These are phyloP conservation scores for Hypoxylon sp. DNA, from an alignment of 2,329 filamentous ascomycete genomes.

Conservation along the genomic window DNA sequence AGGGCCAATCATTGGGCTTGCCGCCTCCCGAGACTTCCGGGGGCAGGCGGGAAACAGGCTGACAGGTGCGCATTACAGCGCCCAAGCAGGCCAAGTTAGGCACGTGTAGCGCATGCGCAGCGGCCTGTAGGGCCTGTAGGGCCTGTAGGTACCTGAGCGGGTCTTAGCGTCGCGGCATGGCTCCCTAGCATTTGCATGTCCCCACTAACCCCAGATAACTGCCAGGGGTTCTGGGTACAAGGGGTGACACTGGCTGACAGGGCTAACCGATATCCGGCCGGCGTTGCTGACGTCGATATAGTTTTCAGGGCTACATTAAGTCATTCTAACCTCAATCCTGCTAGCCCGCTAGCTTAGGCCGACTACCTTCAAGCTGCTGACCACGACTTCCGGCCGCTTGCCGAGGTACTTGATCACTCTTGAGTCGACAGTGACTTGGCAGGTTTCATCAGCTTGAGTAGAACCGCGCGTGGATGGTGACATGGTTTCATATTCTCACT, in stretches of 20 bases:
- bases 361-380: neutral
- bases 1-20: slow-evolving; percentile 33
- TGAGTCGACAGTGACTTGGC: neutral
- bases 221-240: too few species aligned
- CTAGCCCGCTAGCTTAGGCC: neutral
- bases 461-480: neutral
- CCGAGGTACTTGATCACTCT: neutral
- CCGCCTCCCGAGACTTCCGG: slow-evolving; percentile 34
- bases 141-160: slow-evolving; percentile 16
- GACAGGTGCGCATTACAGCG: too few species aligned
- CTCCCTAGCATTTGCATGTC: too few species aligned
- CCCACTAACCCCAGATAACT: neutral
- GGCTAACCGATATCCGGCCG: too few species aligned
- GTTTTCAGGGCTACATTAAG: too few species aligned
- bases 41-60: slow-evolving; percentile 47
- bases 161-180: slow-evolving; percentile 6
- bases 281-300: too few species aligned
- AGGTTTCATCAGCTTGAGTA: neutral
- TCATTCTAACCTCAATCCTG: too few species aligned
- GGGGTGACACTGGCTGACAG: too few species aligned
- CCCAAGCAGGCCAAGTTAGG: too few species aligned
- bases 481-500: neutral
- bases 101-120: too few species aligned
- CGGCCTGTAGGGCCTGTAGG: too few species aligned
- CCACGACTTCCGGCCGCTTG: neutral